Evolutionary conservation across 805 yeast species (phyloP), one percentile per base, ranked within the genome.

Genomic region (Ogataea saltuana): DNA sequence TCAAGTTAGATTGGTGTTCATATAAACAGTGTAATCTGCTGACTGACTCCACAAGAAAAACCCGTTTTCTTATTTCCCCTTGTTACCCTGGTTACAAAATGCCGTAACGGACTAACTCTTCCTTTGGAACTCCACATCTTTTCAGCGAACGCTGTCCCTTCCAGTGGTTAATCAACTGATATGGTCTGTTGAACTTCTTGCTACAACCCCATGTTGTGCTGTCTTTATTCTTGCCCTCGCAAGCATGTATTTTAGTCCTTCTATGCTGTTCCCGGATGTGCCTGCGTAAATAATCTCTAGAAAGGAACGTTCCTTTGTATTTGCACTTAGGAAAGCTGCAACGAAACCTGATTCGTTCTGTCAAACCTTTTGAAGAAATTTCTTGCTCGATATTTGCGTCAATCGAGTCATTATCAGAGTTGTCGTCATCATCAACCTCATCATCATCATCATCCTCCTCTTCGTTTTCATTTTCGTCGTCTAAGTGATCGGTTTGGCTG

Each of bases 111-210:
- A 38, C 32, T 28, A 58, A 48, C 33, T 54, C 57, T 6, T 41
- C 37, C 13, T 41, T 42, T 2, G 67, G 67, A 32, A 63, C 66
- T 13, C 54, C 48, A 36, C 67, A 63, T 15, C 55, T 44, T 30
- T 55, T 54, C 12, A 62, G 36, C 4, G 66, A 62, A 17, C 65
- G 45, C 31, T 59, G 59, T 6, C 65, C 65, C 16, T 52, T 46
- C 67, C 67, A 63, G 43, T 63, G 67, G 41, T 63, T 62, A 8
- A 62, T 60, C 25, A 63, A 37, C 41, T 63, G 67, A 39, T 63
- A 63, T 5, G 67, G 67, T 39, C 67, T 45, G 40, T 59, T 61
- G 40, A 63, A 63, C 22, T 51, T 54, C 30, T 58, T 63, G 21
- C 56, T 55, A 27, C 67, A 63, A 3, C 67, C 67, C 67, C 67